Evolutionary conservation across 768 basidiomycete species (phyloP).

Genomic region (Psilocybe cyanescens): DNA sequence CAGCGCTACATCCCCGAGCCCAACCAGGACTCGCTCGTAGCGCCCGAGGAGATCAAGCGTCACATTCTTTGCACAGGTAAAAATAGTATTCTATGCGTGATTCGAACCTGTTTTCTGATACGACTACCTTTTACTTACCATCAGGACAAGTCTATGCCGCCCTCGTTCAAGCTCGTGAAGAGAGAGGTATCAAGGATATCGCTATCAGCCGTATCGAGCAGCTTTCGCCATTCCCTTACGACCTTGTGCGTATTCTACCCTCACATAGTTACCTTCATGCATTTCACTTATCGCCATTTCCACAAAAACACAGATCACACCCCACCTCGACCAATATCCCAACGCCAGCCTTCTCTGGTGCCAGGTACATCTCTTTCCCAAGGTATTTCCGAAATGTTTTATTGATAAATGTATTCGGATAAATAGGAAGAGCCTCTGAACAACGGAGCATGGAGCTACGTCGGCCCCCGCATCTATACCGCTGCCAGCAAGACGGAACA

Average conservation of each 20-base stretch:
- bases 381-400: background rate
- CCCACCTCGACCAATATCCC: conserved; percentile 95
- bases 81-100: background rate
- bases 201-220: conserved; percentile 96
- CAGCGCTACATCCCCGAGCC: conserved; percentile 91
- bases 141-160: conserved; percentile 93
- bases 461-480: conserved; percentile 91
- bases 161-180: conserved; percentile 88
- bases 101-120: no score
- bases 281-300: conserved; percentile 7
- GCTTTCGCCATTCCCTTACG: conserved; percentile 96
- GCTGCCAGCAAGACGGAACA: conserved; percentile 90
- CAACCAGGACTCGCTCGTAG: conserved; percentile 65
- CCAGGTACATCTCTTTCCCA: conserved; percentile 39
- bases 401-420: background rate
- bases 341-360: conserved; percentile 95
- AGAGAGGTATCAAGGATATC: conserved; percentile 88
- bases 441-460: conserved; percentile 97
- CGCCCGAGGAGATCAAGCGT: conserved; percentile 85
- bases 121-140: background rate
- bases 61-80: conserved; percentile 89
- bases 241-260: conserved; percentile 62
- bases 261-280: background rate
- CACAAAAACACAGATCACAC: conserved; percentile 64
- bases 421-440: conserved; percentile 90